phyloP scores from a whole-genome alignment of 306 rosid species.

The Dryas drummondii region DNA sequence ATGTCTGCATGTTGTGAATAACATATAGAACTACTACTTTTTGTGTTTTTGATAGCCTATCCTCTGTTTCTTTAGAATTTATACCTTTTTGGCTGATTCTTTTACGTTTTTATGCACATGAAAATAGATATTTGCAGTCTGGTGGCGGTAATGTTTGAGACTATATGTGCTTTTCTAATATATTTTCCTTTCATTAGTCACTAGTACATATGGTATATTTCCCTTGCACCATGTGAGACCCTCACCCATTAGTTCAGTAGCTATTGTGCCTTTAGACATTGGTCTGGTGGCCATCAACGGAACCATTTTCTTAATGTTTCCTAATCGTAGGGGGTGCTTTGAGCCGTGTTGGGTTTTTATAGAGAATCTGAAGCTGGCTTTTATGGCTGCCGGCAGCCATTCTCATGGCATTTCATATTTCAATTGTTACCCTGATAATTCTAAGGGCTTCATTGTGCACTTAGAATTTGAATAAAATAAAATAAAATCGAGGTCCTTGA shows the following conservation, averaged over 20 bases:
- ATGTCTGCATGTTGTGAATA: background rate
- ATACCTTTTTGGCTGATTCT: background rate
- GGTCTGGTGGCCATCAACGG: background rate
- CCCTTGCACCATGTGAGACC: background rate
- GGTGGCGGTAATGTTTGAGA: background rate
- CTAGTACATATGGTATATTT: background rate
- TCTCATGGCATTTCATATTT: background rate
- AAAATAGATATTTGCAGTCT: background rate
- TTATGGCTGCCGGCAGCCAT: slow-evolving; percentile 1
- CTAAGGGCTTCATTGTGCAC: slow-evolving; percentile 7
- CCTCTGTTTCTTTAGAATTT: background rate
- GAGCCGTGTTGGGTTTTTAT: background rate
- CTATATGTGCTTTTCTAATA: background rate
- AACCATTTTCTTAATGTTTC: background rate
- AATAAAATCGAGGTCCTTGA: slow-evolving; percentile 7
- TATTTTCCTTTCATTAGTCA: background rate
- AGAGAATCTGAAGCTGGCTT: background rate
- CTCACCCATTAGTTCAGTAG: too few relatives aligned
- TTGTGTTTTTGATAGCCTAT: background rate
- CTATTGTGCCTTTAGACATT: background rate
- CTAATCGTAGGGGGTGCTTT: background rate
- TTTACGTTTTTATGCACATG: background rate
- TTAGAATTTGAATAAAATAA: slow-evolving; percentile 7
- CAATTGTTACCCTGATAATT: background rate
- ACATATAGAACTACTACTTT: background rate